Conservation (phyloP, 495 filamentous ascomycete genomes). For the Glonium stellatum region DNA sequence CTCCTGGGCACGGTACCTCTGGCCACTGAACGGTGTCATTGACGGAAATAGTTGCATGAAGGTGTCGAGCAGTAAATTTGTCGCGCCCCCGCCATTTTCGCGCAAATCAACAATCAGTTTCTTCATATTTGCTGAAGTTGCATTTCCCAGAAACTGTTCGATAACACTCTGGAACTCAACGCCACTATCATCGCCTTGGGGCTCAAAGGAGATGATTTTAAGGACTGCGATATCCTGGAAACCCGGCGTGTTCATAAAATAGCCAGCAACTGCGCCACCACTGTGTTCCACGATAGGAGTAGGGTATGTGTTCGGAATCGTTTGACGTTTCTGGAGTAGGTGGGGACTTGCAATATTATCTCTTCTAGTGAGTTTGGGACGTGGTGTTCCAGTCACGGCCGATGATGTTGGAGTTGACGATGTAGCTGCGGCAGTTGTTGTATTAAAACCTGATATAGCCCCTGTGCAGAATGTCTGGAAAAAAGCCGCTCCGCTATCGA, state of each 20-base stretch:
- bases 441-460: background rate
- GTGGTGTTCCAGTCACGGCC: no score
- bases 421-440: background rate
- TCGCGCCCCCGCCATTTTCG: constrained; percentile 18
- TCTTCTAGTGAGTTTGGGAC: background rate
- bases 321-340: constrained; percentile 9
- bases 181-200: background rate
- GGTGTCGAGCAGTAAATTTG: constrained; percentile 12
- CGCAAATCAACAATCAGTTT: constrained; percentile 25
- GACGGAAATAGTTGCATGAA: constrained; percentile 24
- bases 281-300: constrained; percentile 39
- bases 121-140: constrained; percentile 7
- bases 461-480: constrained; percentile 16
- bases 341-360: background rate
- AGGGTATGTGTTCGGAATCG: constrained; percentile 38
- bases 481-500: constrained; percentile 11
- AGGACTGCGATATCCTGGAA: constrained; percentile 22
- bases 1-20: constrained; percentile 12
- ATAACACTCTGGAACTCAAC: constrained; percentile 14
- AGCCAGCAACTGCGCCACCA: constrained; percentile 30
- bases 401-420: background rate
- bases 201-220: constrained; percentile 17
- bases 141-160: constrained; percentile 10
- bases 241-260: constrained; percentile 15
- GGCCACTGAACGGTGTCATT: constrained; percentile 9